Evolutionary conservation across 345 rosid species (phyloP).

Genomic region (Citrus inodora): DNA sequence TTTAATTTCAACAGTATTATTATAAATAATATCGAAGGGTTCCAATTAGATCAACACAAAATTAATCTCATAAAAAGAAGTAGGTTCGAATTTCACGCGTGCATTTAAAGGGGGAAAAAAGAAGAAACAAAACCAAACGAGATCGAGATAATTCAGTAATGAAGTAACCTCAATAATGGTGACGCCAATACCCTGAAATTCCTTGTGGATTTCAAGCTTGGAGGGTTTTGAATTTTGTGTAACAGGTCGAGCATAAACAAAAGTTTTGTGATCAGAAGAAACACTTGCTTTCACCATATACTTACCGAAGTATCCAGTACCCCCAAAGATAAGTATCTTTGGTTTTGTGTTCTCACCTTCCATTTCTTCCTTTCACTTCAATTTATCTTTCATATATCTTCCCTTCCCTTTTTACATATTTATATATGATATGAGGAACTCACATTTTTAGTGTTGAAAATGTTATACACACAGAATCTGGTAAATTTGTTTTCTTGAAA

Average conservation of each 20-base stretch:
- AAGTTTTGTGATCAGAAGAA: constrained; percentile 25
- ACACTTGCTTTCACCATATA: constrained; percentile 36
- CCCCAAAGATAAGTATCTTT: constrained; percentile 35
- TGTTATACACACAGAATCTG: no score
- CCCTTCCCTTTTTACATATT: not conserved
- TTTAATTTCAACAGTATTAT: not conserved
- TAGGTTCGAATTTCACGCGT: no score
- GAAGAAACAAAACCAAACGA: not conserved
- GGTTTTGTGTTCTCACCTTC: not conserved
- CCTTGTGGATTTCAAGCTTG: constrained; percentile 4
- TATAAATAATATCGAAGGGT: no score
- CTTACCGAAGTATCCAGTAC: constrained; percentile 38
- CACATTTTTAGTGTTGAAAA: no score
- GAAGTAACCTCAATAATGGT: not conserved
- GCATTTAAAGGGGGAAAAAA: no score
- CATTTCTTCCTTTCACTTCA: not conserved
- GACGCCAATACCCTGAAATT: constrained; percentile 25
- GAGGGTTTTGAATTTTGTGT: constrained; percentile 7
- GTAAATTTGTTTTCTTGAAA: no score
- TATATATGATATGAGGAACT: not conserved
- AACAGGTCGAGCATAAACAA: constrained; percentile 28
- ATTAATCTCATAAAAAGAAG: no score
- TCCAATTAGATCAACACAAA: not conserved
- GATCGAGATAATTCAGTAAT: not conserved
- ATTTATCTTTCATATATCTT: not conserved